Evolutionary conservation across 2,329 filamentous ascomycete species (phyloP).

Genomic region (Aspergillus spinulosporus): DNA sequence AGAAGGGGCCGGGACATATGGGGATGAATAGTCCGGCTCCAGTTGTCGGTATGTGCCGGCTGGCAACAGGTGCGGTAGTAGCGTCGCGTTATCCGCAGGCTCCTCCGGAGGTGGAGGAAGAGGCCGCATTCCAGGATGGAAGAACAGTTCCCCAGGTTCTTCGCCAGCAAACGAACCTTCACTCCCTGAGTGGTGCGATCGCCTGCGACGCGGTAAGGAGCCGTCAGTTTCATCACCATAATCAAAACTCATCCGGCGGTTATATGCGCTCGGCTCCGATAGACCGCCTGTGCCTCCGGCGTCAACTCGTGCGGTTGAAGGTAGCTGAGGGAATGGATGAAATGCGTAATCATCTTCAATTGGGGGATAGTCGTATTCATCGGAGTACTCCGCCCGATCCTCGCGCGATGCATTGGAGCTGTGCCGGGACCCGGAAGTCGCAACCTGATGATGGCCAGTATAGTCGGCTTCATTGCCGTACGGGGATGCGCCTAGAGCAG

Average conservation of each 20-base stretch:
- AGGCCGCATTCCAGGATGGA: conserved; percentile 76
- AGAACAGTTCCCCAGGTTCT: conserved; percentile 88
- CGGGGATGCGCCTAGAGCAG: conserved; percentile 26
- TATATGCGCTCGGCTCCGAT: conserved; percentile 66
- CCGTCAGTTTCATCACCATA: conserved; percentile 82
- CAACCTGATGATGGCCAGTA: conserved; percentile 17
- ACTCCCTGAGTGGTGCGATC: conserved; percentile 51
- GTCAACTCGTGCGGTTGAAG: conserved; percentile 71
- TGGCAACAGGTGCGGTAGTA: conserved; percentile 51
- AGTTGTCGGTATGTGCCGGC: conserved; percentile 61
- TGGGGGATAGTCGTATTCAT: conserved; percentile 39
- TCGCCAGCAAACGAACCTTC: conserved; percentile 70
- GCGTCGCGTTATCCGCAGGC: conserved; percentile 47
- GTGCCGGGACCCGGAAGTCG: conserved; percentile 30
- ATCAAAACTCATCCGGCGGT: conserved; percentile 79
- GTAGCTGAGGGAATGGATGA: conserved; percentile 56
- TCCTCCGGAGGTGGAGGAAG: conserved; percentile 65
- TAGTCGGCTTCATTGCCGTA: conserved; percentile 22
- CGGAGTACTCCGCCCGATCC: conserved; percentile 29
- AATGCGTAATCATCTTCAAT: conserved; percentile 56
- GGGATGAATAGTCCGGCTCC: conserved; percentile 44
- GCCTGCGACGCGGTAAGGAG: conserved; percentile 57
- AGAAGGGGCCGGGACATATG: conserved; percentile 36
- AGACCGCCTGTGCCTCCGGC: conserved; percentile 88
- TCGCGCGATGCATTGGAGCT: conserved; percentile 30